Evolutionary conservation across 2,329 filamentous ascomycete genomes (phyloP), one percentile per base, ranked within the genome.

Genomic region (Mollisiaceae sp.): DNA sequence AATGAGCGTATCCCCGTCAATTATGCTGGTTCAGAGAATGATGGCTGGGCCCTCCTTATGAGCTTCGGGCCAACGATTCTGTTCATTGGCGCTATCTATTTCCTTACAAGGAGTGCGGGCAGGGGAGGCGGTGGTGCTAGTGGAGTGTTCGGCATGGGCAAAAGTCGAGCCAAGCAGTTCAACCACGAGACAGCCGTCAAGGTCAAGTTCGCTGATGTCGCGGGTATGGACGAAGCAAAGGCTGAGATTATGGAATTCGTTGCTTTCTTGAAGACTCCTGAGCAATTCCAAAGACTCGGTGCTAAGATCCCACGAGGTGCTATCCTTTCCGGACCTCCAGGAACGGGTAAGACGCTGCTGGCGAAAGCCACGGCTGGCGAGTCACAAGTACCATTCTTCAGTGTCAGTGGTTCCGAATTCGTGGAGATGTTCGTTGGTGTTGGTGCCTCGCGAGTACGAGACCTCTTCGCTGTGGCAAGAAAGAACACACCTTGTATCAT

Each of bases 351-450:
- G 83, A 99, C 95, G 2, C 82, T 99, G 67, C 87, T 99, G 55
- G 95, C 95, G 69, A 99, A 99, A 82, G 95, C 95, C 15, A 99
- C 95, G 11, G 95, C 95, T 59, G 95, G 95, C 77, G 95, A 99
- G 81, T 97, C 95, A 32, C 91, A 91, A 52, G 95, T 99, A 38
- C 95, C 95, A 0, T 99, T 99, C 85, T 99, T 94, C 85, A 97
- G 92, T 75, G 95, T 99, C 73, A 97, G 93, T 78, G 95, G 95
- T 77, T 99, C 95, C 58, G 95, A 99, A 78, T 99, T 99, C 76
- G 94, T 99, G 38, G 95, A 99, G 81, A 99, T 99, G 94, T 99
- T 99, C 77, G 95, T 99, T 60, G 95, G 95, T 87, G 95, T 99
- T 66, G 95, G 95, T 79, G 92, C 95, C 22, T 98, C 94, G 36